phyloP scores from a whole-genome alignment of 2,329 filamentous ascomycete genomes.

The Ophiostoma australiae region DNA sequence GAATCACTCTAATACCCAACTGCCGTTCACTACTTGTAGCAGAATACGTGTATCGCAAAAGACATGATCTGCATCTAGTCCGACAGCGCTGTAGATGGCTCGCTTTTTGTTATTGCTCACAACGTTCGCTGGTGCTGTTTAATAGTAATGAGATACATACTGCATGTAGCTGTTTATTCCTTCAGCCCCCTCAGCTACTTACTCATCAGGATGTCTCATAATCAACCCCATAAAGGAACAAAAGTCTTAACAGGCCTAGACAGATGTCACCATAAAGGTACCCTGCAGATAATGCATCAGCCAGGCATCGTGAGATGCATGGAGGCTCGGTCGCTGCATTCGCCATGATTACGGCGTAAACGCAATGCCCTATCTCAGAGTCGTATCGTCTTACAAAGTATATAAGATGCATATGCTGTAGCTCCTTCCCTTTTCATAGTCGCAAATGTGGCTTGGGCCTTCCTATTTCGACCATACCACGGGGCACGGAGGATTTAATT shows the following conservation, averaged over 20 bases:
- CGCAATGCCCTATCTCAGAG: background rate
- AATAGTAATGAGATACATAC: too few relatives aligned
- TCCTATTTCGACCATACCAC: background rate
- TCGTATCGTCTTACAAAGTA: background rate
- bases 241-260: background rate
- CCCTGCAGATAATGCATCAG: background rate
- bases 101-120: background rate
- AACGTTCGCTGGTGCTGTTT: background rate
- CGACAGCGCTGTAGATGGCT: background rate
- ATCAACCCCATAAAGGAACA: background rate
- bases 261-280: background rate
- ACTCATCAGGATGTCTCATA: background rate
- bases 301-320: background rate
- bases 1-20: background rate
- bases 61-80: background rate
- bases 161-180: background rate
- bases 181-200: background rate
- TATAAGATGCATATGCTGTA: background rate
- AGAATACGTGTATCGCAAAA: background rate
- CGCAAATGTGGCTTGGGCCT: background rate
- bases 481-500: background rate
- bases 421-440: background rate
- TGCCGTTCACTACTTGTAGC: background rate
- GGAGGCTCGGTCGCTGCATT: background rate
- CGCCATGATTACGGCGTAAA: background rate